Evolutionary conservation across 176 grass and related monocot species (phyloP).

Genomic region (Phyllostachys edulis): DNA sequence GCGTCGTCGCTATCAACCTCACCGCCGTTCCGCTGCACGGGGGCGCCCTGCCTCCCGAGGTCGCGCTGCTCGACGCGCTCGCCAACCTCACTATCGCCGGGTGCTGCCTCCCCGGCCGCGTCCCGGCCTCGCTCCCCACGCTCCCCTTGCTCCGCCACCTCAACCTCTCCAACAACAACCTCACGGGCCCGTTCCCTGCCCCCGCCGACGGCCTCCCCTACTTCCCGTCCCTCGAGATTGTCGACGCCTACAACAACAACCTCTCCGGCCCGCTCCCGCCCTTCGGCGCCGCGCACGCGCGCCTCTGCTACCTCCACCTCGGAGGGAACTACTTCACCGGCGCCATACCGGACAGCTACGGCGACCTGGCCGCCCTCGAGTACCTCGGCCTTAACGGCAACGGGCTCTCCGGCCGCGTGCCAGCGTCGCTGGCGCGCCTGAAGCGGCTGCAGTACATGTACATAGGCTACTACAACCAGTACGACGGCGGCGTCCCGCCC

Average conservation of each 20-base stretch:
- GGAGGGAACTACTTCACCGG: constrained; percentile 86
- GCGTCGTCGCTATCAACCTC: constrained; percentile 62
- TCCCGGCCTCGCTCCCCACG: constrained; percentile 27
- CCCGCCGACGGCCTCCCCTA: rapidly evolving
- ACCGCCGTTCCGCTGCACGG: constrained; percentile 45
- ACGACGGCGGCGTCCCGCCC: constrained; percentile 64
- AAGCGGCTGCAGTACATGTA: constrained; percentile 40
- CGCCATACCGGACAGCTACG: constrained; percentile 51
- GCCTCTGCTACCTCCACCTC: constrained; percentile 63
- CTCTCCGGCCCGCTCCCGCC: constrained; percentile 60
- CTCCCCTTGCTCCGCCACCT: constrained; percentile 56
- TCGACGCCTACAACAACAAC: constrained; percentile 93
- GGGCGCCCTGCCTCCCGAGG: constrained; percentile 34
- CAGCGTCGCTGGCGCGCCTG: constrained; percentile 33
- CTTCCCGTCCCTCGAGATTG: constrained; percentile 50
- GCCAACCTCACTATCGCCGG: constrained; percentile 68
- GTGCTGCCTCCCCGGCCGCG: constrained; percentile 30
- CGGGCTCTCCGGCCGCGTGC: constrained; percentile 42
- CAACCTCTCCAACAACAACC: constrained; percentile 90
- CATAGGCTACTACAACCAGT: constrained; percentile 71
- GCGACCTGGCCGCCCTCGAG: constrained; percentile 44
- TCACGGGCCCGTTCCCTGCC: constrained; percentile 36
- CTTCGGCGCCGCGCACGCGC: not conserved
- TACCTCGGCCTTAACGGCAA: constrained; percentile 88
- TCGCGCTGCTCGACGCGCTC: constrained; percentile 51